These are phyloP conservation scores for Globisporangium yorkense DNA, from an alignment of 352 stramenopile genomes.

Conservation along the genomic window DNA sequence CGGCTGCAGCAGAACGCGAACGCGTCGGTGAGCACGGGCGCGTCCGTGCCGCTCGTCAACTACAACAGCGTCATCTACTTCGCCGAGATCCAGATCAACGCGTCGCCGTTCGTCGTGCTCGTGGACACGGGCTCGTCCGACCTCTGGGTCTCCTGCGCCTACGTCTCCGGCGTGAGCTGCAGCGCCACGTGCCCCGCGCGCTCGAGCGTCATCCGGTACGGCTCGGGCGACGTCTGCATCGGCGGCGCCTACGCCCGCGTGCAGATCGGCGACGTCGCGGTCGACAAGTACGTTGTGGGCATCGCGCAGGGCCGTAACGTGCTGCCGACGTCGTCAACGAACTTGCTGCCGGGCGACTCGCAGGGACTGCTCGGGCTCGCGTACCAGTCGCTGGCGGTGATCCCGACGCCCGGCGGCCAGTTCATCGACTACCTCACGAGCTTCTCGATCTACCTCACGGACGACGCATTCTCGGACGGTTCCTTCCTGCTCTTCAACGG, in stretches of 20 bases:
- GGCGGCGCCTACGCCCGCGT: conserved; percentile 28
- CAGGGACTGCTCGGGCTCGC: conserved; percentile 65
- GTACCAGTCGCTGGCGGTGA: conserved; percentile 42
- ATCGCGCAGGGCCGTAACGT: conserved; percentile 49
- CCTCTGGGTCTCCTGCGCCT: conserved; percentile 34
- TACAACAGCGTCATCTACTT: conserved; percentile 67
- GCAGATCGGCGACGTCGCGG: conserved; percentile 33
- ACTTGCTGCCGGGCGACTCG: conserved; percentile 33
- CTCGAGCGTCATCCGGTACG: conserved; percentile 49
- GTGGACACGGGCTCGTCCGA: conserved; percentile 24
- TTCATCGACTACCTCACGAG: conserved; percentile 56
- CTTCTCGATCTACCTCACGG: conserved; percentile 64
- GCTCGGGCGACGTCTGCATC: conserved; percentile 63
- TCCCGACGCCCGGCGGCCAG: conserved; percentile 37
- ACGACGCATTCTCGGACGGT: conserved; percentile 30
- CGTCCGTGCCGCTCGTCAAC: conserved; percentile 18
- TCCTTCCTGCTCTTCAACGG: conserved; percentile 70
- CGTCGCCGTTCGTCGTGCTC: conserved; percentile 37
- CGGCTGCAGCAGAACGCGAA: not conserved
- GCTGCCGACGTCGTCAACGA: conserved; percentile 25
- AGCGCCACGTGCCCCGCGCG: conserved; percentile 31
- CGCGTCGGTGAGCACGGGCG: conserved; percentile 1
- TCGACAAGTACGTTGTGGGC: conserved; percentile 49
- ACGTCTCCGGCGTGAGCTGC: conserved; percentile 34
- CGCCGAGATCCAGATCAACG: conserved; percentile 40